A percentile compares a stretch with the other conserved stretches of the same genome.
phyloP scores from a whole-genome alignment of 495 filamentous ascomycete species.

The Bryoglossum gracile region DNA sequence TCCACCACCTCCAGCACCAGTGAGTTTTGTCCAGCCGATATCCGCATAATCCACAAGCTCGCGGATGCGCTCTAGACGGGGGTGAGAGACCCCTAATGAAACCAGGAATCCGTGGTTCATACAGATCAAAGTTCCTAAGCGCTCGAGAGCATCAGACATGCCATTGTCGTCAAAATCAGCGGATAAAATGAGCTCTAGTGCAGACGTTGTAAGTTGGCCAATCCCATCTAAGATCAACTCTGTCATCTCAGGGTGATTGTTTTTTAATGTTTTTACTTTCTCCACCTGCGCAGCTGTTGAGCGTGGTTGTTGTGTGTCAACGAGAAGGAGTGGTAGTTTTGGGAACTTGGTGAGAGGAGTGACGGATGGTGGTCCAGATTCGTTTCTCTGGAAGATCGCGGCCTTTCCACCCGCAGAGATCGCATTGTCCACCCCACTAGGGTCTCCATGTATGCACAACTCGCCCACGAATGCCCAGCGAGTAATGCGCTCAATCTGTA shows the following conservation, averaged over 20 bases:
- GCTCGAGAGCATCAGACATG: conserved; percentile 45
- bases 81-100: conserved; percentile 87
- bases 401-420: conserved; percentile 84
- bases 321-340: conserved; percentile 75
- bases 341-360: conserved; percentile 70
- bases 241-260: conserved; percentile 58
- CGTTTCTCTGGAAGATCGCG: conserved; percentile 71
- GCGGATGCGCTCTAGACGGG: conserved; percentile 81
- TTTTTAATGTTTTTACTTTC: conserved; percentile 66
- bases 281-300: conserved; percentile 77
- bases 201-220: conserved; percentile 65
- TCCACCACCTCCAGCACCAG: conserved; percentile 89
- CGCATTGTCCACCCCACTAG: conserved; percentile 90
- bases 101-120: conserved; percentile 90
- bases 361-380: conserved; percentile 67
- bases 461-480: conserved; percentile 93
- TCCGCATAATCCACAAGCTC: conserved; percentile 83
- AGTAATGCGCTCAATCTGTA: conserved; percentile 87
- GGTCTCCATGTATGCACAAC: conserved; percentile 91
- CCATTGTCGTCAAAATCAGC: conserved; percentile 51
- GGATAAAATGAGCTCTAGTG: conserved; percentile 55
- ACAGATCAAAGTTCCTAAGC: conserved; percentile 76
- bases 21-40: conserved; percentile 96
- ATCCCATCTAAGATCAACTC: conserved; percentile 71
- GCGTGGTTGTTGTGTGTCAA: conserved; percentile 74